phyloP scores from a whole-genome alignment of 257 asterid species.

The Rubia yunnanensis region DNA sequence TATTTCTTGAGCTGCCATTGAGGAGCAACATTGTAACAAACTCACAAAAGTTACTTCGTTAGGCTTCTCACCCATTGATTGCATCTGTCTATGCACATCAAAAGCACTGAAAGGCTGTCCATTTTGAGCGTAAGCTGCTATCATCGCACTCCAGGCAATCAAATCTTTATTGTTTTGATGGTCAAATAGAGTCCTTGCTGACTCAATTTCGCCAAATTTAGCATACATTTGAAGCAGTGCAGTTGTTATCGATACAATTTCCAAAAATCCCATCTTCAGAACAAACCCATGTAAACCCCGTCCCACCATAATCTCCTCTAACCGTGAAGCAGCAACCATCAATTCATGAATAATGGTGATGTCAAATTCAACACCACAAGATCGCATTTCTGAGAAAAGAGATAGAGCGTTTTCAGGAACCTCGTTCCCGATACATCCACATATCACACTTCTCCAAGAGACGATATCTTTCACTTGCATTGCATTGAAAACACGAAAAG shows the following conservation, averaged over 20 bases:
- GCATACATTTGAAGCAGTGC: conserved; percentile 59
- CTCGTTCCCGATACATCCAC: conserved; percentile 40
- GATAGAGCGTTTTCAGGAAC: conserved; percentile 32
- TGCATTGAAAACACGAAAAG: conserved; percentile 34
- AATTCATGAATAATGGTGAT: conserved; percentile 37
- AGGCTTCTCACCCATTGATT: conserved; percentile 47
- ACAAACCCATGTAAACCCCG: conserved; percentile 45
- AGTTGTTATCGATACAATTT: conserved; percentile 35
- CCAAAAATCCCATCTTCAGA: conserved; percentile 44
- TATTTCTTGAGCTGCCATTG: conserved; percentile 28
- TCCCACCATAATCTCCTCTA: conserved; percentile 26
- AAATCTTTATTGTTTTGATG: conserved; percentile 45
- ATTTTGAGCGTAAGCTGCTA: conserved; percentile 47
- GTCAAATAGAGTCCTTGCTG: conserved; percentile 47
- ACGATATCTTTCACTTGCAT: conserved; percentile 53
- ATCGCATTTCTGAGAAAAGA: conserved; percentile 41
- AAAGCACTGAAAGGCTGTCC: conserved; percentile 36
- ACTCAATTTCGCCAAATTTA: conserved; percentile 40
- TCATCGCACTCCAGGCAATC: conserved; percentile 74
- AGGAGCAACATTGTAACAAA: conserved; percentile 48
- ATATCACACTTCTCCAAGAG: conserved; percentile 68
- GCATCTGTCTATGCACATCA: conserved; percentile 45
- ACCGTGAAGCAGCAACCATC: conserved; percentile 38
- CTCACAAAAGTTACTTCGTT: conserved; percentile 59
- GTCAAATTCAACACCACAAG: conserved; percentile 34